Percentiles rank a stretch among this genome's conserved stretches.
phyloP scores from a whole-genome alignment of 176 grass and related monocot species.

The Puccinellia tenuiflora region DNA sequence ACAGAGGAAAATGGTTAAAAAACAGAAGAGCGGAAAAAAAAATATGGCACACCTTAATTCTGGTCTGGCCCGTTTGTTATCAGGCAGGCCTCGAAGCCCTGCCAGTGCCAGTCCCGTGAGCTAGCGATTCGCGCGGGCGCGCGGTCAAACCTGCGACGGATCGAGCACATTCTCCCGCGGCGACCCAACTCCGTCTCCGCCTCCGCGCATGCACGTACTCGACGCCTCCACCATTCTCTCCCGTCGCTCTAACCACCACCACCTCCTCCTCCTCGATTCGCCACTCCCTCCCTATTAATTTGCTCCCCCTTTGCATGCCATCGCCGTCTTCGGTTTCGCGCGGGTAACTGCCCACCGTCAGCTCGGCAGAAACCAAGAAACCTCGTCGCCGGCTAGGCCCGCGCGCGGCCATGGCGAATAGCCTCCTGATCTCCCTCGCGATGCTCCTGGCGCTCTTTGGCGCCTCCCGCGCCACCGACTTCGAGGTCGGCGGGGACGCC shows the following conservation, averaged over 20 bases:
- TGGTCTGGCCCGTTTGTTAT: neutral
- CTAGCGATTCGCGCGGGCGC: neutral
- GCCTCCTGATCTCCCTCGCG: neutral
- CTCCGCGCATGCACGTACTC: constrained; percentile 16
- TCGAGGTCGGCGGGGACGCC: constrained; percentile 64
- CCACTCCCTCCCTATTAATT: constrained; percentile 16
- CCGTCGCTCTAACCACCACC: neutral
- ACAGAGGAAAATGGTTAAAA: neutral
- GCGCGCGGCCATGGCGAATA: neutral
- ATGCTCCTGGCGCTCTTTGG: constrained; percentile 10
- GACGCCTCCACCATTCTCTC: constrained; percentile 21
- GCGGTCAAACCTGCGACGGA: neutral
- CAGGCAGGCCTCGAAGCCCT: too few relatives aligned
- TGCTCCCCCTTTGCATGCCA: neutral
- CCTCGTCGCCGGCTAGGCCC: neutral
- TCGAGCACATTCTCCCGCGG: neutral
- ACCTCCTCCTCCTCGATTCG: neutral
- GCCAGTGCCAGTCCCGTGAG: neutral
- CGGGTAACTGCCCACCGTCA: neutral
- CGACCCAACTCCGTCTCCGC: neutral
- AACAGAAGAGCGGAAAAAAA: neutral
- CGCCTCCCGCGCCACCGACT: constrained; percentile 23
- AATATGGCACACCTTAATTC: neutral
- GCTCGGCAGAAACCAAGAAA: neutral
- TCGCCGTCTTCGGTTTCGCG: neutral